phyloP scores from a whole-genome alignment of 2,329 filamentous ascomycete genomes.

The Simplicillium sp. region DNA sequence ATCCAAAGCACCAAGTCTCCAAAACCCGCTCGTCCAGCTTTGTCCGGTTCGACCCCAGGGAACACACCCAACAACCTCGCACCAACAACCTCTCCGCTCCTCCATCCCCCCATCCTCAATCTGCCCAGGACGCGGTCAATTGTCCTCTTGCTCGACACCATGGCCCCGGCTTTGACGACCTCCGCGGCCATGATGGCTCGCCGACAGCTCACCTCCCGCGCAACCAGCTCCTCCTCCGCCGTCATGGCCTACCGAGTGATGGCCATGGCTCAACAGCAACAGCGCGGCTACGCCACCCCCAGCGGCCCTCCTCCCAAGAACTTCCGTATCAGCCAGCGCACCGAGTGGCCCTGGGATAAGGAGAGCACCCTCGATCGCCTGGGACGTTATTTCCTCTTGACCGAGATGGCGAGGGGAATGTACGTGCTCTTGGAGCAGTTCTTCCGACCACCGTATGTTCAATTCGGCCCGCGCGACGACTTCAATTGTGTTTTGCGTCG shows the following conservation, averaged over 20 bases:
- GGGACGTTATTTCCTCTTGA: slow-evolving; percentile 90
- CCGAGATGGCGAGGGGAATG: slow-evolving; percentile 96
- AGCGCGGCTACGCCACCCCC: slow-evolving; percentile 53
- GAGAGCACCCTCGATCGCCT: slow-evolving; percentile 74
- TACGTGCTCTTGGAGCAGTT: slow-evolving; percentile 96
- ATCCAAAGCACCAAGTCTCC: slow-evolving; percentile 3
- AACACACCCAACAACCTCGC: too few relatives aligned
- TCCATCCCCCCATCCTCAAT: slow-evolving; percentile 5
- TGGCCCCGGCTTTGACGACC: slow-evolving; percentile 22
- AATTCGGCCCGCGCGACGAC: too few relatives aligned
- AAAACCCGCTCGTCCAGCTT: not conserved
- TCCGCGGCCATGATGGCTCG: slow-evolving; percentile 24
- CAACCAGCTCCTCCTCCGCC: slow-evolving; percentile 8
- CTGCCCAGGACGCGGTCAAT: slow-evolving; percentile 12
- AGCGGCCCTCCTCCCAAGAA: slow-evolving; percentile 68
- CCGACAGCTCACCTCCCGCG: slow-evolving; percentile 21
- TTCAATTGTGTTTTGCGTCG: slow-evolving; percentile 2
- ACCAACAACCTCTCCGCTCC: not conserved
- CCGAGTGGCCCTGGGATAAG: slow-evolving; percentile 71
- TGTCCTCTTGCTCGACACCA: slow-evolving; percentile 13
- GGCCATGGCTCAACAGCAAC: slow-evolving; percentile 13
- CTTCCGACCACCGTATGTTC: slow-evolving; percentile 90
- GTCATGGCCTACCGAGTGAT: slow-evolving; percentile 11
- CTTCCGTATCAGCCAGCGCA: slow-evolving; percentile 67
- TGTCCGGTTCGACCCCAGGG: too few relatives aligned